Evolutionary conservation across 768 basidiomycete genomes (phyloP).

Genomic region (Boletus speciosus): DNA sequence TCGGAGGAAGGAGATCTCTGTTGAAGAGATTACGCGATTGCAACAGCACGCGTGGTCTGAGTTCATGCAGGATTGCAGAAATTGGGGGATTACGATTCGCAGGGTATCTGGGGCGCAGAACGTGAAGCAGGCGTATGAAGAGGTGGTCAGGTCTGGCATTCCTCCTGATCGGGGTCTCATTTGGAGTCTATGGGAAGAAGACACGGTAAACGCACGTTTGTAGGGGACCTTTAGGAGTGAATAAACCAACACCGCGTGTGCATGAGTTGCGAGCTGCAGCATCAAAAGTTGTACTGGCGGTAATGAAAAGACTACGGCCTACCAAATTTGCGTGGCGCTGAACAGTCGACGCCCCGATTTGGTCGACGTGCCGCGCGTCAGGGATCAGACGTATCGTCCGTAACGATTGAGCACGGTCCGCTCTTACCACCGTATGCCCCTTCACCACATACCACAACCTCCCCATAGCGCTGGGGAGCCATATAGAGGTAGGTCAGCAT

Average conservation of each 20-base stretch:
- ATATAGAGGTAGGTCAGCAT: slow-evolving; percentile 37
- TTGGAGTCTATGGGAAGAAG: slow-evolving; percentile 63
- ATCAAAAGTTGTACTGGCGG: background rate
- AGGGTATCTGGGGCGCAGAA: slow-evolving; percentile 43
- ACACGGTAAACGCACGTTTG: slow-evolving; percentile 10
- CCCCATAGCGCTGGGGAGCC: slow-evolving; percentile 56
- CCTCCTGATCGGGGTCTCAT: slow-evolving; percentile 55
- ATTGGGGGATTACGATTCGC: slow-evolving; percentile 52
- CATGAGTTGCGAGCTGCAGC: background rate
- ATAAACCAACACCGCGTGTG: background rate
- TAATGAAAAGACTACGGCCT: background rate
- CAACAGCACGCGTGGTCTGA: slow-evolving; percentile 59
- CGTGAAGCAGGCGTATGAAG: slow-evolving; percentile 49
- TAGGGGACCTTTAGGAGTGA: background rate
- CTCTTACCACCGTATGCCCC: slow-evolving; percentile 13
- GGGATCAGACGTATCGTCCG: background rate
- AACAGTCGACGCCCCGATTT: slow-evolving; percentile 5
- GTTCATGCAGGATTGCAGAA: slow-evolving; percentile 51
- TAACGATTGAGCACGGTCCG: slow-evolving; percentile 4
- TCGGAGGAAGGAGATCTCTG: slow-evolving; percentile 46
- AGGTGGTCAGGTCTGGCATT: slow-evolving; percentile 43
- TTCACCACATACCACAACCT: slow-evolving; percentile 49
- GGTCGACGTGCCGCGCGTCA: slow-evolving; percentile 1
- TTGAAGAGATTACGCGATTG: slow-evolving; percentile 43
- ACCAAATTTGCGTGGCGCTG: background rate